These are phyloP conservation scores for Pythium rhizo-oryzae DNA, from an alignment of 352 stramenopile genomes.

Conservation along the genomic window DNA sequence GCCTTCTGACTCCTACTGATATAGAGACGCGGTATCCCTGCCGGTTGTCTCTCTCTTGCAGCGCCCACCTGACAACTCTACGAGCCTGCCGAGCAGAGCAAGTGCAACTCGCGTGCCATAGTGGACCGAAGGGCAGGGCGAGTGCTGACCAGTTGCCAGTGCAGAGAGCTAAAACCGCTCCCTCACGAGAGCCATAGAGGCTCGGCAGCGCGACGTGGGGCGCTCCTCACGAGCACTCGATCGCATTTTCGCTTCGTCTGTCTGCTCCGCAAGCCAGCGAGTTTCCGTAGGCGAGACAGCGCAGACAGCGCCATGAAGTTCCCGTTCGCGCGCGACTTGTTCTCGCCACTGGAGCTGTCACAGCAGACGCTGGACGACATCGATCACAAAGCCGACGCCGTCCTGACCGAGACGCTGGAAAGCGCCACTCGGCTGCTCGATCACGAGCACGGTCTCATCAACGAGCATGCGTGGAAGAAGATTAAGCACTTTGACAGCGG, in stretches of 20 bases:
- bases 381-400: constrained; percentile 22
- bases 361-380: neutral
- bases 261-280: neutral
- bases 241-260: constrained; percentile 13
- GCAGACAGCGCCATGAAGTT: constrained; percentile 45
- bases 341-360: constrained; percentile 47
- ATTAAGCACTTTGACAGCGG: constrained; percentile 20
- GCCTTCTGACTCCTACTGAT: too few species aligned
- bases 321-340: constrained; percentile 49
- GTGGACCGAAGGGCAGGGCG: too few species aligned
- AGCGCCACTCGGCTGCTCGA: constrained; percentile 15
- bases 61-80: too few species aligned
- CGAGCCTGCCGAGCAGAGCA: too few species aligned
- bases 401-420: constrained; percentile 20
- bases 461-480: constrained; percentile 23
- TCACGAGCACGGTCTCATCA: constrained; percentile 14
- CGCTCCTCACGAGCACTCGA: neutral
- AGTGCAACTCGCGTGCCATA: too few species aligned
- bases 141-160: too few species aligned
- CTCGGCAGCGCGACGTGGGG: too few species aligned
- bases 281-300: too few species aligned
- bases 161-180: too few species aligned
- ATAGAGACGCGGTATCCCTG: too few species aligned
- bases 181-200: too few species aligned
- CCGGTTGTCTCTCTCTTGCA: too few species aligned